Evolutionary conservation across 331 rosid genomes (phyloP).

Genomic region (Malus hybrid): DNA sequence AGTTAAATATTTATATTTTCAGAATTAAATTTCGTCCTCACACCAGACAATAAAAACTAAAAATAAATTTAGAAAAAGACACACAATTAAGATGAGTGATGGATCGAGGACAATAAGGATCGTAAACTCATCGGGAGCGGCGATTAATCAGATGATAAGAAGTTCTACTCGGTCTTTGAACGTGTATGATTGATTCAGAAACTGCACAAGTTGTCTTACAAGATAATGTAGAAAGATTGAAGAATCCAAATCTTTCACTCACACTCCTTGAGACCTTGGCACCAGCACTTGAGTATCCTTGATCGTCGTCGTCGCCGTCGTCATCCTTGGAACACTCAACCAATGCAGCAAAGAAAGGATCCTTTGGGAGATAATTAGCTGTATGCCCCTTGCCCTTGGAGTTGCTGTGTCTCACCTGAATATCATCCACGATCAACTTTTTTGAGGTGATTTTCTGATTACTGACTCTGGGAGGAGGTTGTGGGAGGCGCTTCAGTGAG

Average conservation of each 20-base stretch:
- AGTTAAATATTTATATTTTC: not conserved
- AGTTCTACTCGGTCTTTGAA: conserved; percentile 51
- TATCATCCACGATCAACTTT: conserved; percentile 29
- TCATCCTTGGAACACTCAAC: conserved; percentile 80
- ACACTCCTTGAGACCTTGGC: conserved; percentile 64
- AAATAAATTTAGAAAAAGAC: not conserved
- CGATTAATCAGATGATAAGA: conserved; percentile 31
- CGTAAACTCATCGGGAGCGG: conserved; percentile 22
- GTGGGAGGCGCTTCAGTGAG: conserved; percentile 42
- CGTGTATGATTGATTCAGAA: conserved; percentile 58
- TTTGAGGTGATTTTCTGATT: conserved; percentile 22
- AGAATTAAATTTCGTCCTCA: not conserved
- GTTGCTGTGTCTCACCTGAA: not conserved
- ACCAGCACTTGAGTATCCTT: conserved; percentile 26
- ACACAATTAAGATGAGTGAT: not conserved
- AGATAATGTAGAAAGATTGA: conserved; percentile 39
- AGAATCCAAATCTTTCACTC: conserved; percentile 63
- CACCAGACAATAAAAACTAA: not conserved
- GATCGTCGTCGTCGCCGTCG: conserved; percentile 24
- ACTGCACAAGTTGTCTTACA: conserved; percentile 76
- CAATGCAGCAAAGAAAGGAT: conserved; percentile 88
- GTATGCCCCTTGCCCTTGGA: conserved; percentile 17
- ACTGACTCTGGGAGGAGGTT: conserved; percentile 50
- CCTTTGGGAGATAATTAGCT: conserved; percentile 22
- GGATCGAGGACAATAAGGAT: not conserved